Percentiles rank a stretch among this genome's conserved stretches.
phyloP scores from a whole-genome alignment of 495 filamentous ascomycete genomes.

The Aspergillus carlsbadensis region DNA sequence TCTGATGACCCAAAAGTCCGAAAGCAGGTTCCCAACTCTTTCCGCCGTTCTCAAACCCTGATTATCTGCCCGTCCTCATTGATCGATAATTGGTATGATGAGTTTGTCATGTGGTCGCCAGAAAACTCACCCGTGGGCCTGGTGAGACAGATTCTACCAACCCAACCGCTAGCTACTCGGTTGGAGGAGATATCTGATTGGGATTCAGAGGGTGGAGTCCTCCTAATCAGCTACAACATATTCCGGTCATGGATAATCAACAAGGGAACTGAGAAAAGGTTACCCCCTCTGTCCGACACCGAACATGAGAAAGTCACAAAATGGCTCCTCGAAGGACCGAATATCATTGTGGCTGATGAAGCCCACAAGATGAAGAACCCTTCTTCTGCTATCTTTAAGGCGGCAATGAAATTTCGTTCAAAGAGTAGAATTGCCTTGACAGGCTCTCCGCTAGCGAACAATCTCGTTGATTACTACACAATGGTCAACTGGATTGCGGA shows the following conservation, averaged over 20 bases:
- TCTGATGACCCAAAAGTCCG: slow-evolving; percentile 56
- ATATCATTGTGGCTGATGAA: slow-evolving; percentile 84
- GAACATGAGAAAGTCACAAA: slow-evolving; percentile 38
- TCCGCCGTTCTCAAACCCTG: slow-evolving; percentile 64
- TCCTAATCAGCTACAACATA: slow-evolving; percentile 71
- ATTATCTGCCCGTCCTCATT: slow-evolving; percentile 75
- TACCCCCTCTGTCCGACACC: slow-evolving; percentile 26
- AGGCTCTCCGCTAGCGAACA: slow-evolving; percentile 83
- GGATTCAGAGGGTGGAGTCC: slow-evolving; percentile 64
- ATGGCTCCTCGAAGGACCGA: slow-evolving; percentile 58
- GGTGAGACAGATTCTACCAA: slow-evolving; percentile 48
- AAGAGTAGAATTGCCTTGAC: slow-evolving; percentile 80
- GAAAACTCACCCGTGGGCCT: slow-evolving; percentile 44
- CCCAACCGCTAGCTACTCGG: slow-evolving; percentile 32
- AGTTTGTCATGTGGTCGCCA: slow-evolving; percentile 69
- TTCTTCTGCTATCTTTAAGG: slow-evolving; percentile 46
- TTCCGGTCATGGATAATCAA: slow-evolving; percentile 53
- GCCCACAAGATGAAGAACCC: slow-evolving; percentile 77
- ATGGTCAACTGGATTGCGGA: slow-evolving; percentile 90
- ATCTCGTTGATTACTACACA: slow-evolving; percentile 75
- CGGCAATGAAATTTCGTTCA: slow-evolving; percentile 58
- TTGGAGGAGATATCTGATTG: slow-evolving; percentile 51
- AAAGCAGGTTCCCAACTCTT: slow-evolving; percentile 62
- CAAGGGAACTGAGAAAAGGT: slow-evolving; percentile 23
- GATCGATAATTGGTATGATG: slow-evolving; percentile 80